Percentiles rank a stretch among this genome's conserved stretches.
Evolutionary conservation across 768 basidiomycete species (phyloP).

Genomic region (Pluteus cervinus): DNA sequence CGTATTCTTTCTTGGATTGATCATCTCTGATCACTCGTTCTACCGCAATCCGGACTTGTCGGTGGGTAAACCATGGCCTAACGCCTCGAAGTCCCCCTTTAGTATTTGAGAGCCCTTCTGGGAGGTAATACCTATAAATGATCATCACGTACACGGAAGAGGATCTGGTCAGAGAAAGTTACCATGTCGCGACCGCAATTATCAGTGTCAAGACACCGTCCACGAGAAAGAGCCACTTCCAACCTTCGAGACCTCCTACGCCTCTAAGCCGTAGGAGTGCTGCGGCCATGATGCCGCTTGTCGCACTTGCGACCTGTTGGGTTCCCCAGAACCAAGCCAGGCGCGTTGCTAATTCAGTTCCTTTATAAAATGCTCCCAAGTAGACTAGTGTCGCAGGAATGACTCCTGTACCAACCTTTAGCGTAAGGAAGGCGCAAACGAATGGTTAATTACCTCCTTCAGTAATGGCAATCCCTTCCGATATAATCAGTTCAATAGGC

Average conservation of each 20-base stretch:
- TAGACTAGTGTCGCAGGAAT: slow-evolving; percentile 36
- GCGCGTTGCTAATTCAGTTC: slow-evolving; percentile 35
- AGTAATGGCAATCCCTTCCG: slow-evolving; percentile 34
- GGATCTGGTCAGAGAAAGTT: slow-evolving; percentile 1
- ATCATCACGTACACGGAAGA: not conserved
- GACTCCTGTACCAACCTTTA: slow-evolving; percentile 14
- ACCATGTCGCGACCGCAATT: slow-evolving; percentile 28
- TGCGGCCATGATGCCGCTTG: slow-evolving; percentile 35
- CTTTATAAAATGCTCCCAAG: slow-evolving; percentile 35
- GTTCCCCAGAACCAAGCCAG: slow-evolving; percentile 39
- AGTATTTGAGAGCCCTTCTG: slow-evolving; percentile 20
- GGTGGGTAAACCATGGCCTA: slow-evolving; percentile 28
- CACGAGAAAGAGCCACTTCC: slow-evolving; percentile 37
- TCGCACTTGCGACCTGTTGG: slow-evolving; percentile 30
- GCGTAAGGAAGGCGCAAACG: not conserved
- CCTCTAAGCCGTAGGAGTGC: slow-evolving; percentile 32
- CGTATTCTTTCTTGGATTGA: slow-evolving; percentile 29
- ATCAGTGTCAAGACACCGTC: slow-evolving; percentile 31
- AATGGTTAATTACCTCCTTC: slow-evolving; percentile 23
- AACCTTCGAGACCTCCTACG: slow-evolving; percentile 27
- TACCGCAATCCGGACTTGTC: slow-evolving; percentile 28
- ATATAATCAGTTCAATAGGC: no score
- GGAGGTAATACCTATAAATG: slow-evolving; percentile 31
- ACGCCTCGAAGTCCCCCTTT: slow-evolving; percentile 25
- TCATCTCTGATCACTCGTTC: slow-evolving; percentile 32